These are phyloP conservation scores for Ophiorrhiza pumila DNA, from an alignment of 257 asterid genomes.

Conservation along the genomic window DNA sequence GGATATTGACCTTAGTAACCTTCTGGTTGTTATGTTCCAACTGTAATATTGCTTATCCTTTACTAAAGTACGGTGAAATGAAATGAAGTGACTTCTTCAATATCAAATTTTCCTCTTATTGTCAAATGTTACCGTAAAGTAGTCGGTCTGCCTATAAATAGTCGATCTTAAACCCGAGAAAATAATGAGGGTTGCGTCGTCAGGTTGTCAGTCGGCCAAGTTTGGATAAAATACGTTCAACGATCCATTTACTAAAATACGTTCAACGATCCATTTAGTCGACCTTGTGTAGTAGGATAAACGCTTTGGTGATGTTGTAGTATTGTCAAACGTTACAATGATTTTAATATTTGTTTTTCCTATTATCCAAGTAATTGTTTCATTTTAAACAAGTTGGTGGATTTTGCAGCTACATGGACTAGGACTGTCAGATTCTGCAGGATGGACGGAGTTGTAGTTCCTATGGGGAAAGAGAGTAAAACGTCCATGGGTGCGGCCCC, in stretches of 20 bases:
- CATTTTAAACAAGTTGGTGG: neutral
- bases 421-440: constrained; percentile 13
- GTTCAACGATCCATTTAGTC: no score
- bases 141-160: no score
- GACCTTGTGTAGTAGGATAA: no score
- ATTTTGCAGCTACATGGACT: neutral
- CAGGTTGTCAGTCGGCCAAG: no score
- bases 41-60: neutral
- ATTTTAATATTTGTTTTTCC: neutral
- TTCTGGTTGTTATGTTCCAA: neutral
- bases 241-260: no score
- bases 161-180: no score
- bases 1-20: neutral
- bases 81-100: neutral
- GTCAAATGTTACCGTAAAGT: no score
- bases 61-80: no score
- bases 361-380: neutral
- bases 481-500: constrained; percentile 33
- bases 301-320: no score
- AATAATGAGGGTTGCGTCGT: no score
- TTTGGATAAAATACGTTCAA: no score
- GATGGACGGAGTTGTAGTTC: constrained; percentile 11
- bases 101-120: neutral
- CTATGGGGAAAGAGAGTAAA: neutral
- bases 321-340: no score